Evolutionary conservation across 257 asterid species (phyloP).

Genomic region (Penstemon barbatus): DNA sequence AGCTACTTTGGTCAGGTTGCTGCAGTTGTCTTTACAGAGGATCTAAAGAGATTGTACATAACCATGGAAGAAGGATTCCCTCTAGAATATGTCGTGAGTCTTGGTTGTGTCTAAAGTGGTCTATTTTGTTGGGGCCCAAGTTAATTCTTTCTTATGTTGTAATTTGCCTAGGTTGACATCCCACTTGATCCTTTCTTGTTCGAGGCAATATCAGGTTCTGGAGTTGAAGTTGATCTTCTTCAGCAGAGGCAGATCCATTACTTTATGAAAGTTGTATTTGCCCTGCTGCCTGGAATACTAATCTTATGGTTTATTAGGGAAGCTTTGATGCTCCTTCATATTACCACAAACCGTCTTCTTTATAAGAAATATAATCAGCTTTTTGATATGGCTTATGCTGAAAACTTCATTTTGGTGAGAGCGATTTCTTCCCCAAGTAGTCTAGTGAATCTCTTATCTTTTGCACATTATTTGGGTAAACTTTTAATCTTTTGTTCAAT

Average conservation of each 20-base stretch:
- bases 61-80: constrained; percentile 99
- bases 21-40: constrained; percentile 95
- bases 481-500: background rate
- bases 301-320: constrained; percentile 88
- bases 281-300: constrained; percentile 85
- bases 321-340: constrained; percentile 77
- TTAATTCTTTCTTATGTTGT: constrained; percentile 17
- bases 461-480: constrained; percentile 22
- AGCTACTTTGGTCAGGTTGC: constrained; percentile 60
- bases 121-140: constrained; percentile 26
- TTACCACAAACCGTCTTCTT: constrained; percentile 73
- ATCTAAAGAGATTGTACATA: constrained; percentile 81
- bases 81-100: constrained; percentile 80
- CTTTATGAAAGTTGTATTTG: constrained; percentile 71
- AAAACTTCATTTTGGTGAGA: constrained; percentile 87
- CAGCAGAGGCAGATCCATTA: constrained; percentile 86
- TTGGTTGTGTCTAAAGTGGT: constrained; percentile 19
- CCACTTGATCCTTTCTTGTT: constrained; percentile 96
- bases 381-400: constrained; percentile 86
- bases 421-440: constrained; percentile 9
- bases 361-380: constrained; percentile 87
- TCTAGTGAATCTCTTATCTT: constrained; percentile 1
- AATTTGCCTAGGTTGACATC: constrained; percentile 75
- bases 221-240: constrained; percentile 91
- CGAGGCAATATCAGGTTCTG: constrained; percentile 89